Evolutionary conservation across 148 eudicot genomes (phyloP), one percentile per base, ranked within the genome.

Genomic region (Rhododendron simsii): DNA sequence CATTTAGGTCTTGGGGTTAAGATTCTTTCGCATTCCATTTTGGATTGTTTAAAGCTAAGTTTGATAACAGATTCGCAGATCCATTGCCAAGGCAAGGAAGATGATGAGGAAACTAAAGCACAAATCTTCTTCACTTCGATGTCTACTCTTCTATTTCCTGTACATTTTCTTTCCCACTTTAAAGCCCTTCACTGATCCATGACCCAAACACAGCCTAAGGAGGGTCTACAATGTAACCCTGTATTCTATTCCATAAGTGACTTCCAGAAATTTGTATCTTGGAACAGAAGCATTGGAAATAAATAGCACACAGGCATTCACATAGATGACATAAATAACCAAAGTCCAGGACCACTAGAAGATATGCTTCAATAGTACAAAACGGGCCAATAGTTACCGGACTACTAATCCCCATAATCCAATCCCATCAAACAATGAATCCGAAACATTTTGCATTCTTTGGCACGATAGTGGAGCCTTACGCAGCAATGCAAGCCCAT

Each of bases 261-360:
- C 30, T 65, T 65, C 75, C 37, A 69, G 35, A 28, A 69, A 69
- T 69, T 69, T 69, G 75, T 28, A 71, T 71, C 28, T 41, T 77
- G 21, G 28, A 3, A 41, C 50, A 77, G 12, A 39, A 78, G 55
- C 55, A 78, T 78, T 78, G 53, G 33, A 44, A 77, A 11, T 79
- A n/a, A 79, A 79, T 44, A 77, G 30, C 53, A 41, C 26, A 82
- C 92, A 90, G 2, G 7, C 81, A 78, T 78, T 78, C 79, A 37
- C 81, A 23, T 78, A 45, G 81, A 78, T 16, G 12, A 11, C 65
- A 51, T 28, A 26, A 41, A 30, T 71, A 51, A 47, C 13, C n/a
- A 30, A 30, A 80, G 57, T 30, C 83, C 20, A 51, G 83, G 30
- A 28, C 37, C 61, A 51, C 23, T 80, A 28, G 50, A 81, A 81